Evolutionary conservation across 2,329 filamentous ascomycete species (phyloP).

Genomic region (Curvularia hawaiiensis): DNA sequence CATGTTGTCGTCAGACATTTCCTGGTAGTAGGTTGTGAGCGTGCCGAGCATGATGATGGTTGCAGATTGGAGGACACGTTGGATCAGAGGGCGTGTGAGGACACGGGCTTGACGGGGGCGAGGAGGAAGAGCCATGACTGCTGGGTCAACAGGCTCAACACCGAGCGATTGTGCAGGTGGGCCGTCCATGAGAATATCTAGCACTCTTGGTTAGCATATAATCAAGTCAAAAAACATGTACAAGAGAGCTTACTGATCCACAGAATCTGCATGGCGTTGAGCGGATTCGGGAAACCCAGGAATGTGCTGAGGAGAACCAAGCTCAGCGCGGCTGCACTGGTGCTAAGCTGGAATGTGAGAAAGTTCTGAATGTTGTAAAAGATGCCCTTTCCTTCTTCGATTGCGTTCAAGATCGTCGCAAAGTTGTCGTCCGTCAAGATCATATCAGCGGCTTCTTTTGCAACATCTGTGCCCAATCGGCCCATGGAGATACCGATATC

Average conservation of each 20-base stretch:
- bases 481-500: slow-evolving; percentile 99
- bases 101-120: slow-evolving; percentile 86
- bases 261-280: slow-evolving; percentile 99
- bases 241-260: slow-evolving; percentile 84
- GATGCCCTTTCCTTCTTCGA: slow-evolving; percentile 98
- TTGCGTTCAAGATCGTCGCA: slow-evolving; percentile 88
- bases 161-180: slow-evolving; percentile 96
- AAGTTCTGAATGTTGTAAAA: slow-evolving; percentile 99
- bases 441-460: slow-evolving; percentile 96
- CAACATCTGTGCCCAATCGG: slow-evolving; percentile 90
- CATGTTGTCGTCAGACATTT: slow-evolving; percentile 82
- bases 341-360: slow-evolving; percentile 96
- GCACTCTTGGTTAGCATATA: slow-evolving; percentile 22
- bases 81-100: slow-evolving; percentile 81
- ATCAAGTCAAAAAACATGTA: not conserved
- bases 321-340: slow-evolving; percentile 89
- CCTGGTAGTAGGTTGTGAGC: slow-evolving; percentile 85
- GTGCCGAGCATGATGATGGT: slow-evolving; percentile 91
- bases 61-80: slow-evolving; percentile 85
- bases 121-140: slow-evolving; percentile 91
- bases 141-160: slow-evolving; percentile 91
- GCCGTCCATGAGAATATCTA: slow-evolving; percentile 99
- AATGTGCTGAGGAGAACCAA: slow-evolving; percentile 92
- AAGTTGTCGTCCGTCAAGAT: slow-evolving; percentile 90
- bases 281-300: slow-evolving; percentile 89